Evolutionary conservation across 371 early-diverging fungal species (phyloP), one percentile per base, ranked within the genome.

Genomic region (Parasitella parasitica): DNA sequence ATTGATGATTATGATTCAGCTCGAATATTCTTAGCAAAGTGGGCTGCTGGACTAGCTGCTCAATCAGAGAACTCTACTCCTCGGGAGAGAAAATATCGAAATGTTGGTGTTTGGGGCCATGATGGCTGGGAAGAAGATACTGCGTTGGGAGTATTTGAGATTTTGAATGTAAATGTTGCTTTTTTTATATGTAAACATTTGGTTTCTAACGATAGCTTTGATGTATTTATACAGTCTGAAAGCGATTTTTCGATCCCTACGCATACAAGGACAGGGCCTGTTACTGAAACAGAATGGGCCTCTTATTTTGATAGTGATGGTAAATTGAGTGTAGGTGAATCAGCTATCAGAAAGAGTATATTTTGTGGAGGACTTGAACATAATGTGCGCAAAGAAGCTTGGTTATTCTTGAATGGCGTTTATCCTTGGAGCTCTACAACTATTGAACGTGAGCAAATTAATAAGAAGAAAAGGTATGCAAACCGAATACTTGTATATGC

Each of bases 361-460:
- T 94, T 93, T 61, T 68, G 78, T 38, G 91, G 91, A 49, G 94
- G 97, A 1, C 69, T 95, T 2, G 90, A 93, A 15, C 86, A 85
- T 20, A 90, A 90, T 54, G 81, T 95, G 32, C 84, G 96, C 5
- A 85, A 89, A 15, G 87, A 91, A 57, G 94, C 92, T 2, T 97
- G 95, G 95, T 91, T 91, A 69, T 96, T 89, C 64, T 73, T 97
- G 36, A 74, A 95, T 27, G 87, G 84, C 1, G 82, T 96, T 4
- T 94, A 94, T 67, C 87, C 93, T 2, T 96, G 95, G 95, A 75
- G 86, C 28, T 91, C 91, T 13, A 90, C 89, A 6, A 86, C 87
- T 60, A 78, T 70, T 6, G 91, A 94, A 64, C 88, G 95, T 28
- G 63, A 78, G 12, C 63, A 49, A 0, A 77, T 90, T 12, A 70